Evolutionary conservation across 306 rosid species (phyloP), one percentile per base, ranked within the genome.

Genomic region (Ziziphus jujuba): DNA sequence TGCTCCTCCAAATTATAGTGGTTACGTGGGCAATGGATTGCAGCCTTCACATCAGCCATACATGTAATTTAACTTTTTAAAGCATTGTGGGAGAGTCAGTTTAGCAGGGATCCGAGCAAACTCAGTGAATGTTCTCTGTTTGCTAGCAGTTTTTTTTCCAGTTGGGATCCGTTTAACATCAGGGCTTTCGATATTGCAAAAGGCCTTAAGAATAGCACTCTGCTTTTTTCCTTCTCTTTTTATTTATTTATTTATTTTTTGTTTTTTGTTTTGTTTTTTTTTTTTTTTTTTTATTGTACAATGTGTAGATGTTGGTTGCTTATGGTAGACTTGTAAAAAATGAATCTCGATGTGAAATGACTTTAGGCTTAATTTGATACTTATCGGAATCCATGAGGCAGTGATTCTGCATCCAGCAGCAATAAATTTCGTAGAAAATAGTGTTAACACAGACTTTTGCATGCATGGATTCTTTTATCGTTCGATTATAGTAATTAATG

Each of bases 21-120:
- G 80, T 62, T 87, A 89, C 56, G 16, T 77, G 9, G 83, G 84
- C 68, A 63, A 81, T 43, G 72, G 86, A 65, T 64, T 89, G 72
- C 96, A 78, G 65, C 59, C 91, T 65, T 74, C 84, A 9, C 81
- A 80, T 71, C 84, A 76, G 55, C 90, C 87, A 24, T 84, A 81
- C 56, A 84, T 84, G 83, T 89, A 78, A 81, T 40, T 12, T 48
- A 43, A 36, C 47, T 25, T 67, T 38, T 52, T 62, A 60, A 31
- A 59, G 56, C 56, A 23, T 71, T 33, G 25, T 47, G 24, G 65
- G 49, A 59, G 22, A 67, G 34, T 21, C 15, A 63, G 59, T 66
- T 73, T 64, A 16, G 47, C 72, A 63, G 59, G 40, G 50, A 23
- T 50, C 65, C 47, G 61, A 21, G 24, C 57, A 77, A 72, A 73